Percentiles rank a stretch among this genome's conserved stretches.
phyloP scores from a whole-genome alignment of 2,329 filamentous ascomycete species.

The Aureobasidium namibiae region DNA sequence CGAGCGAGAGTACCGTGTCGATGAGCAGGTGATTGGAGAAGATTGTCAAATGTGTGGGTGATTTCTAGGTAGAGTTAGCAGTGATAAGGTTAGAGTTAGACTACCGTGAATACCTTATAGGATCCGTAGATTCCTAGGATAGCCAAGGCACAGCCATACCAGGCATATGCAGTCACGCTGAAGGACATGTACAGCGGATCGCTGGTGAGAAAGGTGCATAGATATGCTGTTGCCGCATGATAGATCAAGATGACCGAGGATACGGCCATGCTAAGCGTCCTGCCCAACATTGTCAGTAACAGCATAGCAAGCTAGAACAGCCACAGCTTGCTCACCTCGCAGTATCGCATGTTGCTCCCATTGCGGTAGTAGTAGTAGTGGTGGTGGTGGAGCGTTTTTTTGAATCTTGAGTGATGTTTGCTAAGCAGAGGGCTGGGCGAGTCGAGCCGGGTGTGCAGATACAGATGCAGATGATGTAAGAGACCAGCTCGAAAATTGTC shows the following conservation, averaged over 20 bases:
- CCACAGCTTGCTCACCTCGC: neutral
- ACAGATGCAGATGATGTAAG: constrained; percentile 3
- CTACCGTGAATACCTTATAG: constrained; percentile 15
- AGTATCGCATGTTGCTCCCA: neutral
- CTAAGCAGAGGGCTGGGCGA: neutral
- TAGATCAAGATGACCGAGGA: constrained; percentile 20
- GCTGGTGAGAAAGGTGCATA: constrained; percentile 21
- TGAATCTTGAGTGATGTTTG: neutral
- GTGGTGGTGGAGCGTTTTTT: no score
- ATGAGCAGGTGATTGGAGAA: constrained; percentile 17
- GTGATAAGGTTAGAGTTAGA: neutral
- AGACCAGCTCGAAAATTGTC: constrained; percentile 7
- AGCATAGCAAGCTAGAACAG: neutral
- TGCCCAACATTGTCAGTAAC: neutral
- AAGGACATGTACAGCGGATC: constrained; percentile 22
- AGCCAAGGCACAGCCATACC: constrained; percentile 20
- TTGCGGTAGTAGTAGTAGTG: neutral
- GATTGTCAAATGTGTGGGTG: constrained; percentile 14
- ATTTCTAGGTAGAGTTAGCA: neutral
- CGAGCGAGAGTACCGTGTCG: constrained; percentile 15
- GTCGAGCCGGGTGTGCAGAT: neutral
- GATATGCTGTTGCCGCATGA: constrained; percentile 19
- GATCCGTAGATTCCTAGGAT: constrained; percentile 20
- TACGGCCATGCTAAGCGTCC: constrained; percentile 17
- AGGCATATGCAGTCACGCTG: constrained; percentile 21